phyloP scores from a whole-genome alignment of 768 basidiomycete genomes.

The Bullera alba region DNA sequence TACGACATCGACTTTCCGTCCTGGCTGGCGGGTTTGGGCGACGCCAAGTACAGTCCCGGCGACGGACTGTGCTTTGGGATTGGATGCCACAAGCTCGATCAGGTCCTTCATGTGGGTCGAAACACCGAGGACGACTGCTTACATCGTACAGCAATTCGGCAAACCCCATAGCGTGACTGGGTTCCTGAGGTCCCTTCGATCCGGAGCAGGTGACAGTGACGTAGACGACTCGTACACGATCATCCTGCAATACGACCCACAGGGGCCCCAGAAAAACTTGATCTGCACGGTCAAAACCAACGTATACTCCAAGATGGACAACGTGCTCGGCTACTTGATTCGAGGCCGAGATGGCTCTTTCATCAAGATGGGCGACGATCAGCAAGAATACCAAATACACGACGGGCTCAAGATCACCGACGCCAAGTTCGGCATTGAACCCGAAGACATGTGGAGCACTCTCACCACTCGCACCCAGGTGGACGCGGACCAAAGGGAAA shows the following conservation, averaged over 20 bases:
- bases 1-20: constrained; percentile 12
- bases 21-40: neutral
- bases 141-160: too few relatives aligned
- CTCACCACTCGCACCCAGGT: neutral
- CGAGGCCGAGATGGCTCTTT: neutral
- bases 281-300: neutral
- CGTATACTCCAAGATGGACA: neutral
- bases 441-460: neutral
- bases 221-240: constrained; percentile 14
- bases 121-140: too few relatives aligned
- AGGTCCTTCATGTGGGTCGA: too few relatives aligned
- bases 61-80: constrained; percentile 16
- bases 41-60: constrained; percentile 1
- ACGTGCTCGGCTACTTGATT: neutral
- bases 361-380: neutral
- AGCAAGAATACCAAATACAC: neutral
- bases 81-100: constrained; percentile 14
- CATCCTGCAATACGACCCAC: constrained; percentile 5
- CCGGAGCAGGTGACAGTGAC: neutral
- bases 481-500: neutral
- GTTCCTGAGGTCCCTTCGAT: constrained; percentile 10
- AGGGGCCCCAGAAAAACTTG: neutral
- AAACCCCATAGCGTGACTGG: constrained; percentile 10
- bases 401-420: neutral
- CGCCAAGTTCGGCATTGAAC: neutral